Evolutionary conservation across 768 basidiomycete genomes (phyloP).

Genomic region (Mycena belliarum): DNA sequence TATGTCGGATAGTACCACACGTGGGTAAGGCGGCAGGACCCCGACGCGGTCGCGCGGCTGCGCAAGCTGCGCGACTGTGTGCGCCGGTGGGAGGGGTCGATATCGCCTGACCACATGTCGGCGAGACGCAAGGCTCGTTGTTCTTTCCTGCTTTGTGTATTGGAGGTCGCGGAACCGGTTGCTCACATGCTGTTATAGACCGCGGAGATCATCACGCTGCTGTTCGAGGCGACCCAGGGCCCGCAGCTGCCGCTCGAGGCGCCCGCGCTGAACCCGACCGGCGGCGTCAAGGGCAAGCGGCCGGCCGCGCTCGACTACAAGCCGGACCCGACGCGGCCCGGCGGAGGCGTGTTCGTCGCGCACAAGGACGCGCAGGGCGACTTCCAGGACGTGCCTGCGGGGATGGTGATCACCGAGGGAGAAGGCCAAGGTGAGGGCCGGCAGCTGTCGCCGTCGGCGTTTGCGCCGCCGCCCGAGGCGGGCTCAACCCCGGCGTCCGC

Average conservation of each 20-base stretch:
- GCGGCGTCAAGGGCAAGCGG: slow-evolving; percentile 62
- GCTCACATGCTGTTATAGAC: slow-evolving; percentile 50
- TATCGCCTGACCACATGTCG: slow-evolving; percentile 93
- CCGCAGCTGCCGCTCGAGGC: slow-evolving; percentile 51
- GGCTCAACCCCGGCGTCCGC: background rate
- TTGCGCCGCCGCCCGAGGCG: slow-evolving; percentile 16
- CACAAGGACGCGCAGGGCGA: slow-evolving; percentile 46
- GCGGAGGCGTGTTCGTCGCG: slow-evolving; percentile 85
- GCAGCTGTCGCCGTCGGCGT: slow-evolving; percentile 7
- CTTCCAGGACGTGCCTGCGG: slow-evolving; percentile 56
- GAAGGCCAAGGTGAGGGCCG: slow-evolving; percentile 47
- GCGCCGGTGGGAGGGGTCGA: slow-evolving; percentile 81
- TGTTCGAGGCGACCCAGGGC: slow-evolving; percentile 95
- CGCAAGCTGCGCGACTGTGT: slow-evolving; percentile 83
- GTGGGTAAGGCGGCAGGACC: slow-evolving; percentile 82
- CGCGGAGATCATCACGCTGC: slow-evolving; percentile 86
- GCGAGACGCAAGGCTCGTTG: slow-evolving; percentile 79
- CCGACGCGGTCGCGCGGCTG: slow-evolving; percentile 71
- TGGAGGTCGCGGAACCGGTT: too few species aligned
- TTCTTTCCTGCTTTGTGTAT: too few species aligned
- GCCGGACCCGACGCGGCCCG: slow-evolving; percentile 78
- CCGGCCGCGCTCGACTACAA: slow-evolving; percentile 66
- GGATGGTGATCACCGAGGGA: slow-evolving; percentile 46
- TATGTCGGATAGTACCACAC: slow-evolving; percentile 75
- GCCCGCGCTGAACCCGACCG: slow-evolving; percentile 75